Base-by-base conservation (phyloP, 2,329 filamentous ascomycete genomes). In the Leptographium procerum region DNA sequence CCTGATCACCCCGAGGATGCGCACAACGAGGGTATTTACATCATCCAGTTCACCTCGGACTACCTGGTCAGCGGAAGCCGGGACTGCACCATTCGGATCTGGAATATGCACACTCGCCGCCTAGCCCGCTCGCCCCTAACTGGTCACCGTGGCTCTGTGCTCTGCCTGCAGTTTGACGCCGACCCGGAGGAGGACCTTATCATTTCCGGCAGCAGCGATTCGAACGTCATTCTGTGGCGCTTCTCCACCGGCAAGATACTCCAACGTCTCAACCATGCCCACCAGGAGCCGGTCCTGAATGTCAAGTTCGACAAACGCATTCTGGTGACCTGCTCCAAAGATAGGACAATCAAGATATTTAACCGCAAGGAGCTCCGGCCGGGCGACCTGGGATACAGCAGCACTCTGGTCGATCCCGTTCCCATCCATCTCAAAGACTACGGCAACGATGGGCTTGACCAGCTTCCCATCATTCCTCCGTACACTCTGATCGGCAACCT, bases 311-410 rank as follows among this genome's bases (percentile, higher is more conserved):
- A 97, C 68, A 86, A 89, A 64, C 83, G 89, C 10, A 95, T 95
- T 62, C 78, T 99, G 4, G 90, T 97, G 14, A 99, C 94, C 0
- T 97, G 94, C 67, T 97, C 92, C 54, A 99, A 99, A 70, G 94
- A 99, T 71, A 95, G 91, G 71, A 87, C 87, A 0, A 96, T 99
- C 77, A 96, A 96, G 71, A 85, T 99, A 22, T 99, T 95, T 82
- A 97, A 92, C 69, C 85, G 94, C 6, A 79, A 76, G 22, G 77
- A 84, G 22, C 74, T 96, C n/a, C 74, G 75, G 34, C 75, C 79
- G 50, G 82, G 82, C 26, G 82, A 86, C 36, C 62, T 78, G 3
- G 84, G 83, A 8, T 85, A 85, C 69, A 70, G 70, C 2, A 66
- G 74, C 24, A 57, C 64, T 0, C 71, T 84, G n/a, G 73, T 87